Evolutionary conservation across 768 basidiomycete species (phyloP).

Genomic region (Leccinum obscurum): DNA sequence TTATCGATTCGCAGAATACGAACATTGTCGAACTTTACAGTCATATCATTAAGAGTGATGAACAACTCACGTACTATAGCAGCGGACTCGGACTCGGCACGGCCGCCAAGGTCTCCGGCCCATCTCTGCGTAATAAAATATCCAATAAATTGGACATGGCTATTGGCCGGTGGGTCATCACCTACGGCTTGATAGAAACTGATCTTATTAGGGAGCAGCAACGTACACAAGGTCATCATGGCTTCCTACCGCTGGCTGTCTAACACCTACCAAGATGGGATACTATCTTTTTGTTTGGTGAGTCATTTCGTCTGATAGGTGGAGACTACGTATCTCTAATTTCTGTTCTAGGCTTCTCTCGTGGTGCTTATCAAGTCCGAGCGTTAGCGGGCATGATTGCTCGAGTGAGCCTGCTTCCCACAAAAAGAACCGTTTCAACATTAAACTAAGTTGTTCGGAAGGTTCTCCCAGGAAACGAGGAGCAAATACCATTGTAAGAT

Average conservation of each 20-base stretch:
- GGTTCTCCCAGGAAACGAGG: slow-evolving; percentile 42
- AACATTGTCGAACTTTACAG: slow-evolving; percentile 42
- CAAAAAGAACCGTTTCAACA: no score
- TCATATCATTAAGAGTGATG: slow-evolving; percentile 32
- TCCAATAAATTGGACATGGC: slow-evolving; percentile 33
- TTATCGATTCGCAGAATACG: slow-evolving; percentile 31
- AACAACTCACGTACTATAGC: slow-evolving; percentile 41
- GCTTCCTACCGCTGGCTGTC: slow-evolving; percentile 43
- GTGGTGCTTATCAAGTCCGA: slow-evolving; percentile 48
- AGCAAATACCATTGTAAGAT: slow-evolving; percentile 41
- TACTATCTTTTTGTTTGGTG: slow-evolving; percentile 43
- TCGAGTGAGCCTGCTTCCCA: slow-evolving; percentile 25
- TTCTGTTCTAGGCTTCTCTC: slow-evolving; percentile 40
- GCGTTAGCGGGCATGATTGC: slow-evolving; percentile 45
- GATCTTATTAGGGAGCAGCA: slow-evolving; percentile 26
- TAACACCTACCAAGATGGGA: slow-evolving; percentile 40
- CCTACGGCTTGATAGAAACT: neutral
- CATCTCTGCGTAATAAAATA: slow-evolving; percentile 22
- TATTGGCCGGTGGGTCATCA: slow-evolving; percentile 35
- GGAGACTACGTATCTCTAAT: slow-evolving; percentile 1
- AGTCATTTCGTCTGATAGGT: neutral
- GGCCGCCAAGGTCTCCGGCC: slow-evolving; percentile 26
- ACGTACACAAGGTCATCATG: slow-evolving; percentile 36
- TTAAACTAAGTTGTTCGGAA: slow-evolving; percentile 8
- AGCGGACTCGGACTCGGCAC: slow-evolving; percentile 45